Base-by-base conservation (phyloP, 2,329 filamentous ascomycete species). In the Fusarium virguliforme region DNA sequence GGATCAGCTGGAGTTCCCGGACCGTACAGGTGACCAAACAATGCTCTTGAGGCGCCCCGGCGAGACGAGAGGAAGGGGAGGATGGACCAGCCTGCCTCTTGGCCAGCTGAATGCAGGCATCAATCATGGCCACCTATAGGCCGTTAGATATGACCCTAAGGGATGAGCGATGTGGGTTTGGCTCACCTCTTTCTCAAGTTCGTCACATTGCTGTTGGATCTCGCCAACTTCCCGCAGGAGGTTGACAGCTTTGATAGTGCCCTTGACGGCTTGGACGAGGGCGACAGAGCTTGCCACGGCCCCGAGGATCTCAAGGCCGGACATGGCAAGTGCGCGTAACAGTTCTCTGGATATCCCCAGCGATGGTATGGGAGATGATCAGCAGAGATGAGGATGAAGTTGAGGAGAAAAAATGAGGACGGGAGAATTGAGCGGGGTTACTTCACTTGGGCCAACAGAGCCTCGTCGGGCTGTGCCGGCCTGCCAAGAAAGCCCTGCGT, bases 231-330 rank as follows among this genome's bases (percentile, higher is more conserved):
- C 43, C 0, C 60, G 54, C 4, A 73, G 18, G 1, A 71, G 53
- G 46, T 70, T 61, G 2, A 70, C 2, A 6, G 57, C 60, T 8
- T 68, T 72, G 15, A 68, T 28, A 1, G 50, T 60, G 3, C 62
- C 59, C 24, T 70, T 13, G 4, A 70, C 57, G 0, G 61, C 63
- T 26, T 73, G 54, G 0, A 7, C 63, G 10, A 73, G 26, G 8
- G 70, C 66, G 7, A 72, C 22, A 2, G 70, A 70, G 26, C 66
- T 68, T 0, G 63, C 66, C 4, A 72, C 9, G 3, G 63, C 70
- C 1, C 70, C 70, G 0, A 70, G 50, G 7, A 73, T 62, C 40
- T 72, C 70, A 1, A 70, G n/a, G 0, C 62, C 65, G 0, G 66
- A 72, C 69, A 72, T 15, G 22, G 22, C 22, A 24, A 24, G 22